These are phyloP conservation scores for Conticribra guillardii DNA, from an alignment of 108 stramenopile species.

Conservation along the genomic window DNA sequence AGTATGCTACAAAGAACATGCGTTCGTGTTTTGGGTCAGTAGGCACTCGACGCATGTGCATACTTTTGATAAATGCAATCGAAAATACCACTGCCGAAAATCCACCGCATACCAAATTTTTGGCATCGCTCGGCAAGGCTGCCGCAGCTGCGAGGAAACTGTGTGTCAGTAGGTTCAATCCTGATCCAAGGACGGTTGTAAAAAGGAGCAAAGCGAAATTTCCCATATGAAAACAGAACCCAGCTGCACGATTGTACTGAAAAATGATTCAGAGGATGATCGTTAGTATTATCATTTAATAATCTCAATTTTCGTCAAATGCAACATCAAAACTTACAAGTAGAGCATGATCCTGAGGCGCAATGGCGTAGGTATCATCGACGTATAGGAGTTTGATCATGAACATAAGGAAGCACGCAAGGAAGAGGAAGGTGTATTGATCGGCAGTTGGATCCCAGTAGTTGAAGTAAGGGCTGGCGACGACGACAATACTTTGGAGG, in stretches of 20 bases:
- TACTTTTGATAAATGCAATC: slow-evolving; percentile 80
- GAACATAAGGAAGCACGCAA: slow-evolving; percentile 76
- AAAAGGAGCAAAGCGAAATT: slow-evolving; percentile 72
- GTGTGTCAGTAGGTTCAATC: slow-evolving; percentile 81
- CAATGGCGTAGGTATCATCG: slow-evolving; percentile 63
- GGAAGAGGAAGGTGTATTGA: slow-evolving; percentile 70
- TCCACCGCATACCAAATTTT: slow-evolving; percentile 76
- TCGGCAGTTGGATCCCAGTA: slow-evolving; percentile 63
- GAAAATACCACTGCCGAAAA: slow-evolving; percentile 72
- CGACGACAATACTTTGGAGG: slow-evolving; percentile 77
- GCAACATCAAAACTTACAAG: too few species aligned
- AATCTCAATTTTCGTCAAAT: too few species aligned
- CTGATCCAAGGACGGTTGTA: slow-evolving; percentile 82
- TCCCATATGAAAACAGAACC: slow-evolving; percentile 76
- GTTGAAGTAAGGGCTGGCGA: slow-evolving; percentile 80
- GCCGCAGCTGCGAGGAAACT: slow-evolving; percentile 79
- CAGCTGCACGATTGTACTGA: slow-evolving; percentile 78
- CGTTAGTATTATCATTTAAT: too few species aligned
- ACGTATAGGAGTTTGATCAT: slow-evolving; percentile 85
- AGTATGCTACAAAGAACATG: slow-evolving; percentile 71
- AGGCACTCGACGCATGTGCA: slow-evolving; percentile 83
- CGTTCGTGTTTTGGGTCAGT: slow-evolving; percentile 49
- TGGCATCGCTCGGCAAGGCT: slow-evolving; percentile 75
- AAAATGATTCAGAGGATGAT: too few species aligned
- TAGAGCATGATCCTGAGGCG: slow-evolving; percentile 78